Evolutionary conservation across 2,329 filamentous ascomycete genomes (phyloP).

Genomic region (Chrysosporium keratinophilum): DNA sequence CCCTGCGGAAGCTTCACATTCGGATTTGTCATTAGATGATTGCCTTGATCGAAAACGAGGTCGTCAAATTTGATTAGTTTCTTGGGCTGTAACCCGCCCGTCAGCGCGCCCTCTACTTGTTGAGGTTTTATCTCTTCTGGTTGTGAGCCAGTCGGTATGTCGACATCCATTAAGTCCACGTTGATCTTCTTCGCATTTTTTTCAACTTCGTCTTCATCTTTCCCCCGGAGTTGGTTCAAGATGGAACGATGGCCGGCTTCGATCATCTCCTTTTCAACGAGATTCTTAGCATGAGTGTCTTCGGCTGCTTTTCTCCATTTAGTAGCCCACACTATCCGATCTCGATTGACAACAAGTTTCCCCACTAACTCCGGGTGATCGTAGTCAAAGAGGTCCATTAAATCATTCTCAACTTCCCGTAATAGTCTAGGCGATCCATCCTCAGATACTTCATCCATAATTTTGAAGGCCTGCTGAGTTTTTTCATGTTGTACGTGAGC

Average conservation of each 20-base stretch:
- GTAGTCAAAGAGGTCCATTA: conserved; percentile 97
- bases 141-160: conserved; percentile 54
- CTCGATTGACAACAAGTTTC: conserved; percentile 80
- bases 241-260: conserved; percentile 79
- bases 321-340: conserved; percentile 94
- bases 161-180: conserved; percentile 73
- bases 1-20: conserved; percentile 89
- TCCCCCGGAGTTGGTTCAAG: conserved; percentile 75
- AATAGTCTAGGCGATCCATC: conserved; percentile 75
- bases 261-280: conserved; percentile 81
- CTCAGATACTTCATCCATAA: conserved; percentile 62
- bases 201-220: conserved; percentile 46
- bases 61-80: conserved; percentile 91
- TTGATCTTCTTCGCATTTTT: conserved; percentile 72
- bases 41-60: conserved; percentile 92
- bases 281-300: conserved; percentile 58
- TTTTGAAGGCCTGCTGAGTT: conserved; percentile 70
- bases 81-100: conserved; percentile 75
- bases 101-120: conserved; percentile 54
- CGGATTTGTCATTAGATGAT: conserved; percentile 98
- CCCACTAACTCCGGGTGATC: conserved; percentile 89
- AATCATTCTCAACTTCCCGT: conserved; percentile 91
- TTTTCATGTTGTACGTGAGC: conserved; percentile 91
- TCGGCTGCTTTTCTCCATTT: conserved; percentile 73
- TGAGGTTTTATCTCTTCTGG: conserved; percentile 45